Conservation (phyloP, 169 alveolate genomes). For the Hammondia hammondi region DNA sequence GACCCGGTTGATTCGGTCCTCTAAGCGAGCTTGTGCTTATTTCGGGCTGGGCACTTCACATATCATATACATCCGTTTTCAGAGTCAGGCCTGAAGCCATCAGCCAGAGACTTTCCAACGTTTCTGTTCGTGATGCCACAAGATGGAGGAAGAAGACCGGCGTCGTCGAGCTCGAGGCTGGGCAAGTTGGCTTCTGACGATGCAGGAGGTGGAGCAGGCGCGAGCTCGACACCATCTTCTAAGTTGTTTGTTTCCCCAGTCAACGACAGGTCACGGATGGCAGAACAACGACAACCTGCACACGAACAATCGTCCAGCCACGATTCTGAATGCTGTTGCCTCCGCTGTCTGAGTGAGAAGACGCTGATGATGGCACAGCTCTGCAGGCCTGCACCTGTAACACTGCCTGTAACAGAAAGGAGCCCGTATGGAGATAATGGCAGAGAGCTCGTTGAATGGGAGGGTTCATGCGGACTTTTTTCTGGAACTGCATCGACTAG, state of each 20-base stretch:
- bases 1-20: not conserved
- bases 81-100: not conserved
- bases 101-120: too few relatives aligned
- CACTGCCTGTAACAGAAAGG: not conserved
- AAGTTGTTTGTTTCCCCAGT: not conserved
- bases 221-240: not conserved
- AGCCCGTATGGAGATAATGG: not conserved
- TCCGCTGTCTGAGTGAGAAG: not conserved
- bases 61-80: not conserved
- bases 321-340: conserved; percentile 10
- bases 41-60: too few relatives aligned
- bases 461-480: not conserved
- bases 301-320: not conserved
- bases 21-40: not conserved
- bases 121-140: too few relatives aligned
- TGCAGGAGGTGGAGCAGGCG: not conserved
- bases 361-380: conserved; percentile 15
- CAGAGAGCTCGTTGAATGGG: not conserved
- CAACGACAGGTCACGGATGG: not conserved
- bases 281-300: not conserved
- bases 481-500: not conserved
- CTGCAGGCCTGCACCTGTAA: not conserved
- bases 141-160: too few relatives aligned
- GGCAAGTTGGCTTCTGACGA: not conserved
- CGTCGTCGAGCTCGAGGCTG: too few relatives aligned